phyloP scores from a whole-genome alignment of 495 filamentous ascomycete genomes.

The Pseudotulostoma volvatum region DNA sequence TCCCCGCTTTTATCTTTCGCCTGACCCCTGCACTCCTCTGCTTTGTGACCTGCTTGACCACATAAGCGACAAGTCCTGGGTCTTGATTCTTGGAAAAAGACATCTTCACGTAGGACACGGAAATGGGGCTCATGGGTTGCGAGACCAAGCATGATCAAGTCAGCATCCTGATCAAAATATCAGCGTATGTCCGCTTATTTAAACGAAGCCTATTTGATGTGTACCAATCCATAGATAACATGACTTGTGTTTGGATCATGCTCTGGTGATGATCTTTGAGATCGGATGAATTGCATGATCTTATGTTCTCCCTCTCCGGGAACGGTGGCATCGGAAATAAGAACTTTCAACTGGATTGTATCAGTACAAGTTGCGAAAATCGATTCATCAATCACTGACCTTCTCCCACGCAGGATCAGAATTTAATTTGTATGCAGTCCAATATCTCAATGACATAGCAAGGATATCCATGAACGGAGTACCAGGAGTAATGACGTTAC shows the following conservation, averaged over 20 bases:
- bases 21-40: slow-evolving; percentile 64
- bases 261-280: slow-evolving; percentile 73
- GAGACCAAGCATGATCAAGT: slow-evolving; percentile 97
- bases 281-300: slow-evolving; percentile 96
- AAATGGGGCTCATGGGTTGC: slow-evolving; percentile 97
- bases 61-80: slow-evolving; percentile 68
- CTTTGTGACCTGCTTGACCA: slow-evolving; percentile 79
- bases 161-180: slow-evolving; percentile 48
- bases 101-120: slow-evolving; percentile 90
- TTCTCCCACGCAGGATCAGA: slow-evolving; percentile 94
- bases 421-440: slow-evolving; percentile 92
- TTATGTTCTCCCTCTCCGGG: slow-evolving; percentile 98
- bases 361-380: slow-evolving; percentile 16
- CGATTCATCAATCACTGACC: too few species aligned
- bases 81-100: slow-evolving; percentile 79
- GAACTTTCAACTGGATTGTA: slow-evolving; percentile 56
- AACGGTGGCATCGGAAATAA: slow-evolving; percentile 95
- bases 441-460: slow-evolving; percentile 80
- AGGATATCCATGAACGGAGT: slow-evolving; percentile 98
- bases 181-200: slow-evolving; percentile 9
- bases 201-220: neutral
- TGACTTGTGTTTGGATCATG: slow-evolving; percentile 95
- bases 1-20: slow-evolving; percentile 74
- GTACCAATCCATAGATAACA: slow-evolving; percentile 73
- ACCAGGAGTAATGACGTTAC: slow-evolving; percentile 93